Evolutionary conservation across 768 basidiomycete species (phyloP), one percentile per base, ranked within the genome.

Genomic region (Boletus huronensis): DNA sequence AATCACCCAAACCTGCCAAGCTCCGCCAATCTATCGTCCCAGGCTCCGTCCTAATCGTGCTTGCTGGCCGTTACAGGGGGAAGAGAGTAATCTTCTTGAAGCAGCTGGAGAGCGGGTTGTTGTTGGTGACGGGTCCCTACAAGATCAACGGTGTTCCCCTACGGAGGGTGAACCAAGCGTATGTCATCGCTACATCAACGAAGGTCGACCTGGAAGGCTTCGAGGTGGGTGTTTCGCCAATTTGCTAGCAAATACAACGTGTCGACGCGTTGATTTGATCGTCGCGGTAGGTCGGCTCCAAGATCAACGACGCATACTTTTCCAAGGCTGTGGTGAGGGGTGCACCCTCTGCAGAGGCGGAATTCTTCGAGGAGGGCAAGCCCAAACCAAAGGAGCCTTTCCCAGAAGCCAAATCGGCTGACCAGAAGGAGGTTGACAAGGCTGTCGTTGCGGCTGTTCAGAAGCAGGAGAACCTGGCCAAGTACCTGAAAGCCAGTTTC

Each of bases 61-160:
- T 99, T 66, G 96, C 97, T 57, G 97, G 97, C 68, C 90, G 94
- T 69, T 98, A 92, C 90, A 81, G 91, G 62, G 96, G 96, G 60
- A 98, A 98, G 85, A 86, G 97, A 52, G 97, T 99, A 61, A 94
- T 99, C 54, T 96, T 93, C 77, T 79, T 99, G 79, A 97, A 97
- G 83, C 93, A 95, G 80, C 77, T 98, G 72, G 82, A 82, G 65
- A 88, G 88, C 58, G 97, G 97, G 51, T 75, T 99, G 68, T 76
- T 99, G 67, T 80, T 99, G 75, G 93, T 99, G 65, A 93, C 95
- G 36, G 97, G 97, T 52, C 97, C 97, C 45, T 98, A 84, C 85
- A 96, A 93, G 82, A 73, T 98, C 73, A 99, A 99, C 76, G 97
- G 97, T 72, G 96, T 99, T 43, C 97, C 97, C 64, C 82, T 99